phyloP scores from a whole-genome alignment of 2,329 filamentous ascomycete genomes.

The Coniochaeta sp. region DNA sequence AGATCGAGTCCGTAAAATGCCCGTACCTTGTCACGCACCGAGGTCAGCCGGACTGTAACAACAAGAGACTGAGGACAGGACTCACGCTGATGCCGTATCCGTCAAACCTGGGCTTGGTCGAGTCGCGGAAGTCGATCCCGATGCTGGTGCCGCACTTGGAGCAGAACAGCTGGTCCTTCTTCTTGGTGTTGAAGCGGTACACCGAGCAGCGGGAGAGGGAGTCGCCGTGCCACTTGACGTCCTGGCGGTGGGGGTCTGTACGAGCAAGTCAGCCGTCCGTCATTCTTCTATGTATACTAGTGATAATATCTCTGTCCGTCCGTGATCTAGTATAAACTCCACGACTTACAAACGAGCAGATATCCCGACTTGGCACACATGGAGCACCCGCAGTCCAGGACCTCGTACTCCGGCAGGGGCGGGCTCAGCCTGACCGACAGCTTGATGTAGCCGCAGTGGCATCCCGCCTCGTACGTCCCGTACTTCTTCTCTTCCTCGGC shows the following conservation, averaged over 20 bases:
- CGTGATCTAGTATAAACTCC: neutral
- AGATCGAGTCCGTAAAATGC: slow-evolving; percentile 33
- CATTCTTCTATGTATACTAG: neutral
- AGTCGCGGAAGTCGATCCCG: slow-evolving; percentile 35
- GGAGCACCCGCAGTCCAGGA: slow-evolving; percentile 46
- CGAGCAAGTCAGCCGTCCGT: neutral
- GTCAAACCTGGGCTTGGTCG: slow-evolving; percentile 13
- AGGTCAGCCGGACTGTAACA: neutral
- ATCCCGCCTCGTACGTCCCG: slow-evolving; percentile 39
- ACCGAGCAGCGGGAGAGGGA: slow-evolving; percentile 24
- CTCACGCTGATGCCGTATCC: slow-evolving; percentile 37
- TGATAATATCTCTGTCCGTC: no score
- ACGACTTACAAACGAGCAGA: slow-evolving; percentile 36
- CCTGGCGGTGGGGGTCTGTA: slow-evolving; percentile 28
- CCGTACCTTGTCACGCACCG: slow-evolving; percentile 23
- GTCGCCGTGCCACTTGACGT: slow-evolving; percentile 35
- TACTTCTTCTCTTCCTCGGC: slow-evolving; percentile 9
- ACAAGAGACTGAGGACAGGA: neutral
- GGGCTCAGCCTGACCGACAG: slow-evolving; percentile 41
- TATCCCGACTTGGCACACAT: slow-evolving; percentile 44
- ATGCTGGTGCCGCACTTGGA: slow-evolving; percentile 37
- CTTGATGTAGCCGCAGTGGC: slow-evolving; percentile 44
- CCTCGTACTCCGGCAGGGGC: slow-evolving; percentile 34
- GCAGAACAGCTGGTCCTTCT: slow-evolving; percentile 41
- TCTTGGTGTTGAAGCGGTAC: slow-evolving; percentile 40